Conservation (phyloP, 306 rosid species). For the Trifolium pratense region DNA sequence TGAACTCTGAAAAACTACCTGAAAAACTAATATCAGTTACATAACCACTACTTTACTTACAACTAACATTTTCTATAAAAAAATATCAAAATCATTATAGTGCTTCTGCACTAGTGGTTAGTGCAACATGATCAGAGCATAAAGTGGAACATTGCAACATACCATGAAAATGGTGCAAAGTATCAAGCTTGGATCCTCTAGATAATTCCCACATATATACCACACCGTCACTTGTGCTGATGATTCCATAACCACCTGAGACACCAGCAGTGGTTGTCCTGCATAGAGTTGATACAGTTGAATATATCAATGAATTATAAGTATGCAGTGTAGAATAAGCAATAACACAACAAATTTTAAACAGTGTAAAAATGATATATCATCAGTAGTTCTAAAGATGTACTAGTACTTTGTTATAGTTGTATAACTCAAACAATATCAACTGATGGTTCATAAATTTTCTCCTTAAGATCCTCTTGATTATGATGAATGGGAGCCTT, state of each 20-base stretch:
- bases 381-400: conserved; percentile 25
- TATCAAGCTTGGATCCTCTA: conserved; percentile 67
- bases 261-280: conserved; percentile 70
- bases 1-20: neutral
- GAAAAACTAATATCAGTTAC: neutral
- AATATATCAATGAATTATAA: conserved; percentile 24
- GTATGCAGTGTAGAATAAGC: conserved; percentile 9
- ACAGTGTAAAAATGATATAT: conserved; percentile 17
- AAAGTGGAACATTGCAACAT: conserved; percentile 36
- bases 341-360: neutral
- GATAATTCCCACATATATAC: conserved; percentile 77
- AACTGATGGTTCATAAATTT: conserved; percentile 1
- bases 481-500: conserved; percentile 2
- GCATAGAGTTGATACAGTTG: conserved; percentile 32
- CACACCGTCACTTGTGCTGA: conserved; percentile 64
- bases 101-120: conserved; percentile 4
- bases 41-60: neutral
- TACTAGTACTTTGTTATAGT: conserved; percentile 27
- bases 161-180: conserved; percentile 76
- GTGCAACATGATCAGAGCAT: conserved; percentile 15
- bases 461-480: conserved; percentile 25
- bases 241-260: conserved; percentile 71
- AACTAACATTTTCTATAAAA: neutral
- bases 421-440: conserved; percentile 18
- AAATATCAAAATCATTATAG: conserved; percentile 1